Evolutionary conservation across 306 rosid species (phyloP).

Genomic region (Leucaena leucocephala): DNA sequence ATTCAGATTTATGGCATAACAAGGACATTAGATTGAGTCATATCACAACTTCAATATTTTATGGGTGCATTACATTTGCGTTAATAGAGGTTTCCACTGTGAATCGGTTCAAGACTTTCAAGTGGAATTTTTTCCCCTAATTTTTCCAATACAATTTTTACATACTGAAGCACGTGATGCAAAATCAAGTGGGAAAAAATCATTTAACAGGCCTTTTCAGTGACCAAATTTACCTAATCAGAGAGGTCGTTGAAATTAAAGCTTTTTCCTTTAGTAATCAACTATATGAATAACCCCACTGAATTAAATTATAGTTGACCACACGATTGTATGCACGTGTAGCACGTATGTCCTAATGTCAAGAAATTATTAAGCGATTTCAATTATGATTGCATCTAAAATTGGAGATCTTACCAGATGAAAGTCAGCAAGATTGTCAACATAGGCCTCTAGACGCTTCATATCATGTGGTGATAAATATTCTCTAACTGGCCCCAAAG

Average conservation of each 20-base stretch:
- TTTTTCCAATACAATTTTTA: conserved; percentile 2
- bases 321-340: neutral
- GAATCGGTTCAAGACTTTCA: conserved; percentile 7
- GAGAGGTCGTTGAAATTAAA: neutral
- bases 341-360: neutral
- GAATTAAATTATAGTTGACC: neutral
- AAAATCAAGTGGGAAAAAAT: conserved; percentile 13
- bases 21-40: conserved; percentile 12
- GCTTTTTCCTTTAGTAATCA: neutral
- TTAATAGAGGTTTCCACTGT: conserved; percentile 11
- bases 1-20: neutral
- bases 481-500: conserved; percentile 57
- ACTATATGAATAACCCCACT: conserved; percentile 1
- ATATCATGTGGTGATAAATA: conserved; percentile 78
- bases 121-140: neutral
- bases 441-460: conserved; percentile 93
- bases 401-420: conserved; percentile 70
- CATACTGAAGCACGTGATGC: conserved; percentile 9
- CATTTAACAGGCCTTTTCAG: conserved; percentile 13
- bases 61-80: conserved; percentile 1
- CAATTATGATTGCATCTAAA: conserved; percentile 13
- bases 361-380: conserved; percentile 4
- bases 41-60: conserved; percentile 7
- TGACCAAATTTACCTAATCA: conserved; percentile 20
- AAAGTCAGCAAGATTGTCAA: conserved; percentile 76